Evolutionary conservation across 495 filamentous ascomycete species (phyloP).

Genomic region (Poronia punctata): DNA sequence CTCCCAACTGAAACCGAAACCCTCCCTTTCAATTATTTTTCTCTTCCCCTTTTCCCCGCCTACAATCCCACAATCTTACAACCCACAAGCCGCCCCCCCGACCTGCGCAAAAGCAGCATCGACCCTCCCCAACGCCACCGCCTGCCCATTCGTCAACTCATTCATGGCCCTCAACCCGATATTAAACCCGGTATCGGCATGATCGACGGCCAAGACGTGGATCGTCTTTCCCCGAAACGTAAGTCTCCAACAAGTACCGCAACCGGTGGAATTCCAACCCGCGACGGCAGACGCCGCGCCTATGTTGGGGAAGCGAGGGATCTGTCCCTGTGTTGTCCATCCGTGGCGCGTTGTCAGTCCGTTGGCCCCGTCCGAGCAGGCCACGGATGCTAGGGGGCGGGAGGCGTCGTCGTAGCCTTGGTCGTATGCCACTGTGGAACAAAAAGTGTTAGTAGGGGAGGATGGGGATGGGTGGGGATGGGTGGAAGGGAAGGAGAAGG

Average conservation of each 20-base stretch:
- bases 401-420: constrained; percentile 47
- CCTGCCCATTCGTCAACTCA: constrained; percentile 52
- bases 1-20: no score
- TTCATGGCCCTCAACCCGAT: constrained; percentile 61
- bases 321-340: constrained; percentile 36
- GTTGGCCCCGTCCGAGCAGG: constrained; percentile 55
- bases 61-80: constrained; percentile 11
- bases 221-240: constrained; percentile 54
- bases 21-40: background rate
- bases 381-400: constrained; percentile 38
- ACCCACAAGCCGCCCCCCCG: constrained; percentile 33
- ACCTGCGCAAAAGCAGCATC: constrained; percentile 44
- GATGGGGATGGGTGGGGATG: background rate
- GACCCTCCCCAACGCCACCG: constrained; percentile 48
- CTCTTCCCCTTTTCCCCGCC: constrained; percentile 4
- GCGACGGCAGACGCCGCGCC: constrained; percentile 55
- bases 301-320: constrained; percentile 53
- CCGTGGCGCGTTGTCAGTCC: constrained; percentile 49
- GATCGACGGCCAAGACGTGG: constrained; percentile 62
- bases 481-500: background rate
- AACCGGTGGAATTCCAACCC: constrained; percentile 52
- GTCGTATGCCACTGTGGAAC: constrained; percentile 48
- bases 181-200: constrained; percentile 53
- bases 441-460: constrained; percentile 9
- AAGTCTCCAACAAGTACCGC: constrained; percentile 65